Evolutionary conservation across 768 basidiomycete genomes (phyloP).

Genomic region (Termitomyces sp.): DNA sequence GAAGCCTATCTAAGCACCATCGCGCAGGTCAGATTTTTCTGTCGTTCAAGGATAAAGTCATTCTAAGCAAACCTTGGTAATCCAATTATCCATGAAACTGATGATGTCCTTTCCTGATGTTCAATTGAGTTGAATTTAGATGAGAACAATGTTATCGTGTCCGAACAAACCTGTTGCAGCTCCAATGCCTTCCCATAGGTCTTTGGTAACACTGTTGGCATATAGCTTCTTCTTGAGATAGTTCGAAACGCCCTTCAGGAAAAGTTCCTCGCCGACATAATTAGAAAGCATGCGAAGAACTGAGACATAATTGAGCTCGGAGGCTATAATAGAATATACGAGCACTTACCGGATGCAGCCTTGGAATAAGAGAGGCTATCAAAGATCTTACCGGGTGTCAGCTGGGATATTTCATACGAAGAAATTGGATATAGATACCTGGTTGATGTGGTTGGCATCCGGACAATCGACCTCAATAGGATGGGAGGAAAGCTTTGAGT

Average conservation of each 20-base stretch:
- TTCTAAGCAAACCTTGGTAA: conserved; percentile 50
- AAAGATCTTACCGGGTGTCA: conserved; percentile 56
- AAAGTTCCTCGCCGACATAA: conserved; percentile 84
- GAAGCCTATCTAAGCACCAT: conserved; percentile 53
- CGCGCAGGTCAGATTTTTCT: conserved; percentile 26
- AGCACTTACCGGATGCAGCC: conserved; percentile 59
- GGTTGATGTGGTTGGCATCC: conserved; percentile 80
- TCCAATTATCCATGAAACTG: conserved; percentile 89
- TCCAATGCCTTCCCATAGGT: conserved; percentile 85
- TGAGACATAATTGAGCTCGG: conserved; percentile 13
- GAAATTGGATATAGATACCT: conserved; percentile 34
- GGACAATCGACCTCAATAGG: conserved; percentile 90
- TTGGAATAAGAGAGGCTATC: conserved; percentile 86
- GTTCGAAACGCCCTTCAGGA: conserved; percentile 83
- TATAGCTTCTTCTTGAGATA: conserved; percentile 90
- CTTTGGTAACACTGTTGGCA: conserved; percentile 76
- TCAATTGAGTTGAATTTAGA: not conserved
- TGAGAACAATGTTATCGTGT: not conserved
- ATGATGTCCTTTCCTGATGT: conserved; percentile 58
- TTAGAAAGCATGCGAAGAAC: conserved; percentile 93
- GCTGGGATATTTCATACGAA: not conserved
- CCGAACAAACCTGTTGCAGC: conserved; percentile 51
- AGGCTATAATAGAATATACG: not conserved
- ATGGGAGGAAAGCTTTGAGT: conserved; percentile 84
- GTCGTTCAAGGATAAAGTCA: not conserved